Conservation (phyloP, 176 grass and related monocot species). For the Aechmea fasciata region DNA sequence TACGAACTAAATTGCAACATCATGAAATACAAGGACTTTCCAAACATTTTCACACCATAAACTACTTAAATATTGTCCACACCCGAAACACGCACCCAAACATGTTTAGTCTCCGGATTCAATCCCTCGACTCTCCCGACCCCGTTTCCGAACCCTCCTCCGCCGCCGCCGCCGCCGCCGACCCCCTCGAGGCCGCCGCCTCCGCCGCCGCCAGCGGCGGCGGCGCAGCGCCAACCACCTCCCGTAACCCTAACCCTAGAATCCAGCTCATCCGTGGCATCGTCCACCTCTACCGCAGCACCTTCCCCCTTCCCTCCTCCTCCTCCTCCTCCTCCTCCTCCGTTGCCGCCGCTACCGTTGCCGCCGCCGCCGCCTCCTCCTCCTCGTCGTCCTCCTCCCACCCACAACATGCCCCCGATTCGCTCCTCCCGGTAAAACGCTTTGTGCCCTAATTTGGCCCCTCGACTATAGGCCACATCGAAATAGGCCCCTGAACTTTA, state of each 20-base stretch:
- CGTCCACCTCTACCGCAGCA: slow-evolving; percentile 68
- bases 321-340: slow-evolving; percentile 22
- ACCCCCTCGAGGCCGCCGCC: slow-evolving; percentile 3
- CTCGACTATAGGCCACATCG: too few species aligned
- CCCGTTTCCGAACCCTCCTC: slow-evolving; percentile 19
- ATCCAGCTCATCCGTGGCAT: slow-evolving; percentile 53
- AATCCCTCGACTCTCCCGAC: slow-evolving; percentile 36
- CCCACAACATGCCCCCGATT: slow-evolving; percentile 26
- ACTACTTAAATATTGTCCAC: too few species aligned
- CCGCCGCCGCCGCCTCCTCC: slow-evolving; percentile 28
- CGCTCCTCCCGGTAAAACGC: slow-evolving; percentile 44
- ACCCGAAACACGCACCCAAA: background rate
- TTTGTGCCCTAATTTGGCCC: background rate
- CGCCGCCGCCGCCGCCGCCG: slow-evolving; percentile 1
- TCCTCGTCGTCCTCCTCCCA: slow-evolving; percentile 24
- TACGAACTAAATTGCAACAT: too few species aligned
- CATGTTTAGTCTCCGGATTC: slow-evolving; percentile 74
- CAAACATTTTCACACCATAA: too few species aligned
- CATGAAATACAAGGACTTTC: too few species aligned
- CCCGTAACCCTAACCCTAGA: slow-evolving; percentile 39
- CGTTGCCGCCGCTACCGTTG: slow-evolving; percentile 49
- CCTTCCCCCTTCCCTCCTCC: slow-evolving; percentile 19
- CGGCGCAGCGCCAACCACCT: slow-evolving; percentile 5
- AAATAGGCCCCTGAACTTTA: too few species aligned
- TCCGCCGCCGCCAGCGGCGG: slow-evolving; percentile 26